phyloP scores from a whole-genome alignment of 1,284 basidiomycete genomes.

The Vanrija sp. region DNA sequence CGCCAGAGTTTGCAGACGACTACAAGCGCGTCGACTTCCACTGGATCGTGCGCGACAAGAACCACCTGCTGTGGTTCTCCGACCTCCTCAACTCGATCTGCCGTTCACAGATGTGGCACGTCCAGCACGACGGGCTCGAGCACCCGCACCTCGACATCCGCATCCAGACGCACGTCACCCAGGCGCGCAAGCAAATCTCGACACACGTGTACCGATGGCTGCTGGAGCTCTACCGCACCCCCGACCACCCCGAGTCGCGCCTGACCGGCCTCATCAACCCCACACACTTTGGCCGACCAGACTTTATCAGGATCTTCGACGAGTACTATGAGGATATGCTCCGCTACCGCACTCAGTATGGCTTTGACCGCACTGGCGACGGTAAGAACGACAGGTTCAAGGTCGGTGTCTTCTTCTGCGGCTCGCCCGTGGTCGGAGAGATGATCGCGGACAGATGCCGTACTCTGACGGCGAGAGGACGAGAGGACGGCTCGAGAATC shows the following conservation, averaged over 20 bases:
- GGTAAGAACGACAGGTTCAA: slow-evolving; percentile 21
- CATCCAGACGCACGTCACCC: slow-evolving; percentile 27
- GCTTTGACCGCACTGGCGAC: slow-evolving; percentile 10
- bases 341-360: slow-evolving; percentile 4
- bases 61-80: slow-evolving; percentile 29
- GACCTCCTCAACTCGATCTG: slow-evolving; percentile 27
- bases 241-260: slow-evolving; percentile 22
- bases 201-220: slow-evolving; percentile 32
- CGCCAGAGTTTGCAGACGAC: slow-evolving; percentile 10
- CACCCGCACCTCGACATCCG: slow-evolving; percentile 27
- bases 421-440: slow-evolving; percentile 30
- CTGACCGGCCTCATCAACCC: slow-evolving; percentile 31
- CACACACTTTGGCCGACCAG: slow-evolving; percentile 27
- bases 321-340: slow-evolving; percentile 32
- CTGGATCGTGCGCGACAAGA: slow-evolving; percentile 30
- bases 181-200: slow-evolving; percentile 21
- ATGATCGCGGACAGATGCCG: slow-evolving; percentile 29
- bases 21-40: slow-evolving; percentile 33
- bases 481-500: slow-evolving; percentile 21
- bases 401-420: slow-evolving; percentile 35
- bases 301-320: slow-evolving; percentile 30
- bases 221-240: slow-evolving; percentile 27
- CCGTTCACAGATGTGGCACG: slow-evolving; percentile 23
- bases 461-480: slow-evolving; percentile 20
- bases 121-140: slow-evolving; percentile 4